phyloP scores from a whole-genome alignment of 148 eudicot genomes.

The Amaranthus hypochondriacus region DNA sequence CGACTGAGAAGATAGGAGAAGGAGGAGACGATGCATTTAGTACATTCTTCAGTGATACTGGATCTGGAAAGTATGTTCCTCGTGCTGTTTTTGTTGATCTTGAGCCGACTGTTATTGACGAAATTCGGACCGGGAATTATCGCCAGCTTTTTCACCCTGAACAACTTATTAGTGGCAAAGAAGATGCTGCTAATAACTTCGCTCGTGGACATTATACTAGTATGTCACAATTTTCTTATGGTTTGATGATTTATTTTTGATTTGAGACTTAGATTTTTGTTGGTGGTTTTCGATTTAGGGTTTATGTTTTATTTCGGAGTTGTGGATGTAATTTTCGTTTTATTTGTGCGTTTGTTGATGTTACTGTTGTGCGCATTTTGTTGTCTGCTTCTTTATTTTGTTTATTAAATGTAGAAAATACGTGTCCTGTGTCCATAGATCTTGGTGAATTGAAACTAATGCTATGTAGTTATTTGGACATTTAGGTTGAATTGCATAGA shows the following conservation, averaged over 20 bases:
- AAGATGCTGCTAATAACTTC: constrained; percentile 27
- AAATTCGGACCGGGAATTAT: constrained; percentile 21
- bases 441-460: too few relatives aligned
- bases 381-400: neutral
- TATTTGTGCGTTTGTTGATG: too few relatives aligned
- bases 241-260: neutral
- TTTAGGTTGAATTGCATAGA: too few relatives aligned
- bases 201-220: constrained; percentile 28
- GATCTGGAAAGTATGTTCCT: constrained; percentile 19
- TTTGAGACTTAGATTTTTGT: neutral
- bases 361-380: too few relatives aligned
- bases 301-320: too few relatives aligned
- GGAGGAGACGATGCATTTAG: constrained; percentile 21
- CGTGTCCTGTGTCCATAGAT: too few relatives aligned
- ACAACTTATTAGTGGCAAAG: constrained; percentile 25
- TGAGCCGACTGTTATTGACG: constrained; percentile 24
- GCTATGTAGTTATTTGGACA: too few relatives aligned
- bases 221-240: neutral
- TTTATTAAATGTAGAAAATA: too few relatives aligned
- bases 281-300: neutral
- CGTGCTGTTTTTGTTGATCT: constrained; percentile 21
- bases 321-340: too few relatives aligned
- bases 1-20: constrained; percentile 9
- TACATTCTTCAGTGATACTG: constrained; percentile 26
- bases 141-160: constrained; percentile 27